These are phyloP conservation scores for Umbilicus rupestris DNA, from an alignment of 164 flowering plant species.

Conservation along the genomic window DNA sequence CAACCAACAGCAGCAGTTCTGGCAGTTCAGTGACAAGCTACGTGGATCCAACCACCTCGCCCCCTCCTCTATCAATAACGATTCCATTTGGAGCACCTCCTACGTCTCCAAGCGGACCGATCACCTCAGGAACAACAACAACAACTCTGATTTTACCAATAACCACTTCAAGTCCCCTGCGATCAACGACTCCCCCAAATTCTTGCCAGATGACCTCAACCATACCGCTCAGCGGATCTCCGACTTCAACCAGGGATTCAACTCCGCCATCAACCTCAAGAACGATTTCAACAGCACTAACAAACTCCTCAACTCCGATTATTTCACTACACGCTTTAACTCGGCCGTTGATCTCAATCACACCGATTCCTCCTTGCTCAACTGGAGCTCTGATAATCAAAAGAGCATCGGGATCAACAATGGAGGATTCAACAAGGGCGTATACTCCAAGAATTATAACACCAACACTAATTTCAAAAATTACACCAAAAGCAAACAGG, in stretches of 20 bases:
- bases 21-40: constrained; percentile 87
- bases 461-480: constrained; percentile 14
- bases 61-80: constrained; percentile 63
- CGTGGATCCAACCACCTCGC: constrained; percentile 42
- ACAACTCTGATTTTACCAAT: constrained; percentile 36
- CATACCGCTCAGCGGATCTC: not conserved
- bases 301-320: not conserved
- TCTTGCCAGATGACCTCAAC: constrained; percentile 1
- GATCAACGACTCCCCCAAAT: not conserved
- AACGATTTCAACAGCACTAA: constrained; percentile 6
- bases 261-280: not conserved
- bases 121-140: constrained; percentile 55
- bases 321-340: not conserved
- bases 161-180: not conserved
- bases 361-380: constrained; percentile 17
- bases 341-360: constrained; percentile 13
- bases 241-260: constrained; percentile 21
- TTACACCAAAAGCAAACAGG: constrained; percentile 15
- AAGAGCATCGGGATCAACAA: constrained; percentile 23
- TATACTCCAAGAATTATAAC: constrained; percentile 26
- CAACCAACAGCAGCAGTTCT: constrained; percentile 51
- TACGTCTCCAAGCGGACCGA: constrained; percentile 33
- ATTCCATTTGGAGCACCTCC: constrained; percentile 61
- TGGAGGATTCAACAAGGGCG: constrained; percentile 66
- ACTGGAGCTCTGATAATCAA: constrained; percentile 10